Evolutionary conservation across 1,284 basidiomycete genomes (phyloP).

Genomic region (Puccinia coronata): DNA sequence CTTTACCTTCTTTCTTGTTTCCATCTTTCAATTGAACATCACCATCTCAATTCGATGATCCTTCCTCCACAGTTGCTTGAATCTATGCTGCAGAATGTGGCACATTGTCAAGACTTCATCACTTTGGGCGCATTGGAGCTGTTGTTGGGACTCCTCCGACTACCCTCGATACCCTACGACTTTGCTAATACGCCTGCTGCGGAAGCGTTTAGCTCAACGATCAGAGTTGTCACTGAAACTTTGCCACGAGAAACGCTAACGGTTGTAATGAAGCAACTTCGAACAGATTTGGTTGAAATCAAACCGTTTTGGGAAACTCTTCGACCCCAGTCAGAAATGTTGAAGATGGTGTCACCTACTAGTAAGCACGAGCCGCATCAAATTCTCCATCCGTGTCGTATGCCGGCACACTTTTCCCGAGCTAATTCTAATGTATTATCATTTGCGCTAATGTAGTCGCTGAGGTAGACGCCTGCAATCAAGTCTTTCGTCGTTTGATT

Average conservation of each 20-base stretch:
- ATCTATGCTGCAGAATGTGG: slow-evolving; percentile 82
- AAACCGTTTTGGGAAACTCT: slow-evolving; percentile 70
- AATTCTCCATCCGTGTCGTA: too few species aligned
- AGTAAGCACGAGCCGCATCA: slow-evolving; percentile 58
- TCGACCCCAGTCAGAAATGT: slow-evolving; percentile 66
- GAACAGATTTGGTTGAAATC: slow-evolving; percentile 71
- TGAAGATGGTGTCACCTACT: slow-evolving; percentile 66
- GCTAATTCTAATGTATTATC: slow-evolving; percentile 19
- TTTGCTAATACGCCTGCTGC: slow-evolving; percentile 79
- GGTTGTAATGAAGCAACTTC: slow-evolving; percentile 72
- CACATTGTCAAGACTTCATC: slow-evolving; percentile 89
- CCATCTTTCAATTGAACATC: background rate
- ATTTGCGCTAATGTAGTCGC: slow-evolving; percentile 53
- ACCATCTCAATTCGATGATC: background rate
- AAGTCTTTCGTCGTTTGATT: slow-evolving; percentile 73
- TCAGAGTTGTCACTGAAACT: slow-evolving; percentile 84
- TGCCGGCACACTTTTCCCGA: slow-evolving; percentile 23
- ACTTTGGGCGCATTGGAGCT: slow-evolving; percentile 73
- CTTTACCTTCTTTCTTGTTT: slow-evolving; percentile 14
- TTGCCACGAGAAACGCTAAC: slow-evolving; percentile 74
- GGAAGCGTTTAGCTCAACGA: slow-evolving; percentile 80
- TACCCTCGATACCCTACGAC: slow-evolving; percentile 86
- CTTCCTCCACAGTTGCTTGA: slow-evolving; percentile 72
- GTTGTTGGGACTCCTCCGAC: slow-evolving; percentile 73
- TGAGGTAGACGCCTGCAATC: slow-evolving; percentile 65